These are phyloP conservation scores for Hanseniaspora hatyaiensis DNA, from an alignment of 805 yeast species.

Conservation along the genomic window DNA sequence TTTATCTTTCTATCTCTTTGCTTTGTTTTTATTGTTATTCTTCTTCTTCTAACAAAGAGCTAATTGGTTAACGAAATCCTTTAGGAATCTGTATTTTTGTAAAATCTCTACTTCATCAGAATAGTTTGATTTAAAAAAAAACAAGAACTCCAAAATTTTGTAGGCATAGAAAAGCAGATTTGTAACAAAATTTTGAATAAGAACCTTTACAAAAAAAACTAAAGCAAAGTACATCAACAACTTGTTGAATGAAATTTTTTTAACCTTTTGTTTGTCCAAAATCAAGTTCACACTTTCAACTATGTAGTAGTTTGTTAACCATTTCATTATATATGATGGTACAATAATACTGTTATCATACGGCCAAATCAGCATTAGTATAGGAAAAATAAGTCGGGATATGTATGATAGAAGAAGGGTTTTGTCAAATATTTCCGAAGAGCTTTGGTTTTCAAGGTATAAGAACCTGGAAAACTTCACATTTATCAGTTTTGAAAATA, in stretches of 20 bases:
- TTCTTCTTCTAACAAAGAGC: background rate
- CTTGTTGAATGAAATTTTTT: constrained; percentile 14
- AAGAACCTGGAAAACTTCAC: constrained; percentile 9
- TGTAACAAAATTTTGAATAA: constrained; percentile 22
- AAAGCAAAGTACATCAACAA: constrained; percentile 20
- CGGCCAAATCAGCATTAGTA: constrained; percentile 92
- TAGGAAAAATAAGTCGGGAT: constrained; percentile 66
- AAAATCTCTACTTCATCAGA: background rate
- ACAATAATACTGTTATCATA: constrained; percentile 57
- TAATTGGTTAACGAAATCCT: constrained; percentile 11
- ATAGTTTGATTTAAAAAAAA: background rate
- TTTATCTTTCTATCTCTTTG: too few species aligned
- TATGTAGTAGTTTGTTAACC: constrained; percentile 50
- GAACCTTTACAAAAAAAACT: constrained; percentile 20
- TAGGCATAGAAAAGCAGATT: constrained; percentile 17
- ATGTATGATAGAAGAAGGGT: constrained; percentile 67
- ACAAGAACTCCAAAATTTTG: background rate
- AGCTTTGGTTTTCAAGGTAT: constrained; percentile 18
- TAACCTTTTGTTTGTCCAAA: constrained; percentile 20
- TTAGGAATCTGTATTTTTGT: background rate
- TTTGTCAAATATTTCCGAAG: constrained; percentile 35
- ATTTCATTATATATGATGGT: constrained; percentile 46
- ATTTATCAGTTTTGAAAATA: constrained; percentile 34
- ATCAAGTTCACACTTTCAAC: constrained; percentile 50
- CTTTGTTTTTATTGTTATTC: background rate